These are phyloP conservation scores for Ramaria sp. DNA, from an alignment of 768 basidiomycete species.

Conservation along the genomic window DNA sequence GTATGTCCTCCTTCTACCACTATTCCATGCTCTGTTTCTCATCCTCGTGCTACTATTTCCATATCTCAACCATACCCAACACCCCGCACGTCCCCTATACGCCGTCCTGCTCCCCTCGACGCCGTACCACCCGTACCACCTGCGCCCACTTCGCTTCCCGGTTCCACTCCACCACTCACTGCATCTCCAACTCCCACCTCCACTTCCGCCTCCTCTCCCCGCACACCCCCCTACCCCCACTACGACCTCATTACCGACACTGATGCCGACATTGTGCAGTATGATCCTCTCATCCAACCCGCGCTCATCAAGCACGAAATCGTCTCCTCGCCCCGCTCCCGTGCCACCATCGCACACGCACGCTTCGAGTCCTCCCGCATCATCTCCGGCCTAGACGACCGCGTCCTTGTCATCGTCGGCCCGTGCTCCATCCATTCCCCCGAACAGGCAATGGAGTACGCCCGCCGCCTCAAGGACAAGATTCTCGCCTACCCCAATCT, in stretches of 20 bases:
- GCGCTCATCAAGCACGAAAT: conserved; percentile 85
- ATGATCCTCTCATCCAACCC: conserved; percentile 94
- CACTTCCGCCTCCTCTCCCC: conserved; percentile 4
- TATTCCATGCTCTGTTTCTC: conserved; percentile 7
- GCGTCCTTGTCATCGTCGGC: conserved; percentile 84
- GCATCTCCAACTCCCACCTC: background rate
- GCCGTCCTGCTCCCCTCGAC: background rate
- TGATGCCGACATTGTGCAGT: conserved; percentile 33
- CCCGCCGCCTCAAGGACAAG: conserved; percentile 57
- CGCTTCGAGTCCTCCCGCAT: conserved; percentile 73
- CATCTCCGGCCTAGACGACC: conserved; percentile 74
- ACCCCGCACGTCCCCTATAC: background rate
- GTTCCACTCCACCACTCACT: too few species aligned
- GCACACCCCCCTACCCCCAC: background rate
- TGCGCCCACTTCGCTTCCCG: background rate
- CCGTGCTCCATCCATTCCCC: conserved; percentile 93
- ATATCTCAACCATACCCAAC: conserved; percentile 9
- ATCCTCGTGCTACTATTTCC: conserved; percentile 1
- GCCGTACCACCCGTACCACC: background rate
- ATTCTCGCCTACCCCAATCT: conserved; percentile 63
- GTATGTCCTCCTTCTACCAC: conserved; percentile 31
- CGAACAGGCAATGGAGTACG: conserved; percentile 78
- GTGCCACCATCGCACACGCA: conserved; percentile 67
- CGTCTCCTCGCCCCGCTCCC: conserved; percentile 49
- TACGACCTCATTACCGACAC: background rate